These are phyloP conservation scores for Solanum piurae DNA, from an alignment of 257 asterid species.

Conservation along the genomic window DNA sequence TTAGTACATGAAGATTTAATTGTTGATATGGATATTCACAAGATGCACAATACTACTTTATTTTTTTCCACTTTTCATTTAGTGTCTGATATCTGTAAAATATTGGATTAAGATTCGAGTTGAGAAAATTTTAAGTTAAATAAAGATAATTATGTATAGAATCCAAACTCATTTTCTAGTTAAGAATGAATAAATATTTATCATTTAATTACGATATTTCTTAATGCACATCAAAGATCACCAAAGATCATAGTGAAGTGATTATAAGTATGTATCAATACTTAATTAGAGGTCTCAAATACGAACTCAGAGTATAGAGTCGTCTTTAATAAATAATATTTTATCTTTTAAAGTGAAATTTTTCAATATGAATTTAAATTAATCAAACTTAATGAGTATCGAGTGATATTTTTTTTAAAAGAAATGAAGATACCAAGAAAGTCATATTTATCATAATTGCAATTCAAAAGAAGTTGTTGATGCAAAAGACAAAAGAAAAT, in stretches of 20 bases:
- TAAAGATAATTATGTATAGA: not conserved
- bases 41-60: not conserved
- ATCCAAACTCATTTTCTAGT: not conserved
- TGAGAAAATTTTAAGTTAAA: not conserved
- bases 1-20: not conserved
- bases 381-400: not conserved
- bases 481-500: not conserved
- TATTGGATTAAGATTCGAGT: not conserved
- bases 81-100: not conserved
- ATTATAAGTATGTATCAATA: not conserved
- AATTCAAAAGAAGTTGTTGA: not conserved
- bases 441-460: not conserved
- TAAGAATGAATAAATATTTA: not conserved
- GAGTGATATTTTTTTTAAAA: too few relatives aligned
- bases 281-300: too few relatives aligned
- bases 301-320: rapidly evolving
- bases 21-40: not conserved
- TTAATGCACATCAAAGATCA: not conserved
- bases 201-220: not conserved
- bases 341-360: rapidly evolving
- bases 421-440: not conserved
- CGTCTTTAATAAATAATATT: not conserved
- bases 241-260: not conserved
- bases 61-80: not conserved
- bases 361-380: not conserved